phyloP scores from a whole-genome alignment of 495 filamentous ascomycete species.

The Aspergillus hancockii region DNA sequence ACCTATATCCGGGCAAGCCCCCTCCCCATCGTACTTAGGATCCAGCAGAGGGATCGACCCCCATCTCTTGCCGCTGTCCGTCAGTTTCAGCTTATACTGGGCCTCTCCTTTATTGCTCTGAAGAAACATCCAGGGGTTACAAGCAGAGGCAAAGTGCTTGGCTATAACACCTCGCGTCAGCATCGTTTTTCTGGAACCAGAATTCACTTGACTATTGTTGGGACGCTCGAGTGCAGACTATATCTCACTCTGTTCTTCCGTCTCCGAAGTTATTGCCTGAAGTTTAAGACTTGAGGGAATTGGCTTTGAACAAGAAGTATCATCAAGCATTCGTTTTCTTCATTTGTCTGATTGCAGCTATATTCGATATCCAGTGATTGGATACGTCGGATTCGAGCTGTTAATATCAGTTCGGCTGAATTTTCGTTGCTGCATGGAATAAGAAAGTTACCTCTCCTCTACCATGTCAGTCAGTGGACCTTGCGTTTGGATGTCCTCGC shows the following conservation, averaged over 20 bases:
- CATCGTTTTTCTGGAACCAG: neutral
- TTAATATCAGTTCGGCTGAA: neutral
- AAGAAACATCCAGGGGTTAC: slow-evolving; percentile 11
- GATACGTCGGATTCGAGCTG: neutral
- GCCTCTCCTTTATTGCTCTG: slow-evolving; percentile 20
- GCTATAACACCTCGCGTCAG: slow-evolving; percentile 6
- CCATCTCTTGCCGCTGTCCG: slow-evolving; percentile 22
- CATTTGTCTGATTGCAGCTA: neutral
- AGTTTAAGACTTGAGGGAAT: neutral
- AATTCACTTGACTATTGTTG: neutral
- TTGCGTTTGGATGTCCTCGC: slow-evolving; percentile 44
- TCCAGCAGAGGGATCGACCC: slow-evolving; percentile 26
- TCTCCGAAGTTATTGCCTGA: slow-evolving; percentile 7
- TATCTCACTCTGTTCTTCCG: slow-evolving; percentile 14
- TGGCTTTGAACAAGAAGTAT: neutral
- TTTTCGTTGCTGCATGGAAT: slow-evolving; percentile 21
- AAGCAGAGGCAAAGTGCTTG: slow-evolving; percentile 10
- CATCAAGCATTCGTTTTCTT: neutral
- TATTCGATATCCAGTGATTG: neutral
- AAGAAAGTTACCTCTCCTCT: slow-evolving; percentile 15
- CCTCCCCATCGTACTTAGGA: slow-evolving; percentile 22
- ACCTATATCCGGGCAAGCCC: slow-evolving; percentile 20
- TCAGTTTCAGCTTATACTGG: slow-evolving; percentile 20
- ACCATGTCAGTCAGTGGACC: slow-evolving; percentile 48
- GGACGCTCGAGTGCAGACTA: slow-evolving; percentile 1